Evolutionary conservation across 306 rosid genomes (phyloP).

Genomic region (Vachellia pachyceras): DNA sequence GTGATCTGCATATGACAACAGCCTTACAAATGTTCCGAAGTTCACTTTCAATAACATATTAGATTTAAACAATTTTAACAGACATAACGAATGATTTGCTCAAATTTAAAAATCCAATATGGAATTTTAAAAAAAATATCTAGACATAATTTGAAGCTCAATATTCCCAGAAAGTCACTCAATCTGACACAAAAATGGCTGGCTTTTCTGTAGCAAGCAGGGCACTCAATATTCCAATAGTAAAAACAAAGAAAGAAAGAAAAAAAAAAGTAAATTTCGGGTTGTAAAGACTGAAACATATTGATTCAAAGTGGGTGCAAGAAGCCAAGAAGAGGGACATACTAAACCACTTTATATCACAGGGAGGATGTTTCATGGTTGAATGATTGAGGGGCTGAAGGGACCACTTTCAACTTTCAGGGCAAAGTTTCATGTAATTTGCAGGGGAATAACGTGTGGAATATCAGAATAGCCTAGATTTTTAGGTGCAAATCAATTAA

Average conservation of each 20-base stretch:
- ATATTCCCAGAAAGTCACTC: not conserved
- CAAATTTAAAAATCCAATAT: too few relatives aligned
- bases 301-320: not conserved
- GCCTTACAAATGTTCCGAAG: too few relatives aligned
- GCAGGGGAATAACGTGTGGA: not conserved
- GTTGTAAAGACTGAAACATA: not conserved
- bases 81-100: not conserved
- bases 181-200: not conserved
- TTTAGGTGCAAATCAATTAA: not conserved
- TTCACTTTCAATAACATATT: too few relatives aligned
- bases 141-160: not conserved
- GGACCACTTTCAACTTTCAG: not conserved
- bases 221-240: not conserved
- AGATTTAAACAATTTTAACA: too few relatives aligned
- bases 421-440: slow-evolving; percentile 12
- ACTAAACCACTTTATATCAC: slow-evolving; percentile 4
- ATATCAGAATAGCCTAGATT: not conserved
- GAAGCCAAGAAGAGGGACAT: slow-evolving; percentile 13
- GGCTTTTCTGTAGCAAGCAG: not conserved
- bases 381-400: slow-evolving; percentile 3
- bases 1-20: too few relatives aligned
- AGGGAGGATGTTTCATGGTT: not conserved
- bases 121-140: too few relatives aligned
- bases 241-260: not conserved
- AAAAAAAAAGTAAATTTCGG: not conserved